Evolutionary conservation across 108 stramenopile genomes (phyloP).

Genomic region (Fistulifera pelliculosa): DNA sequence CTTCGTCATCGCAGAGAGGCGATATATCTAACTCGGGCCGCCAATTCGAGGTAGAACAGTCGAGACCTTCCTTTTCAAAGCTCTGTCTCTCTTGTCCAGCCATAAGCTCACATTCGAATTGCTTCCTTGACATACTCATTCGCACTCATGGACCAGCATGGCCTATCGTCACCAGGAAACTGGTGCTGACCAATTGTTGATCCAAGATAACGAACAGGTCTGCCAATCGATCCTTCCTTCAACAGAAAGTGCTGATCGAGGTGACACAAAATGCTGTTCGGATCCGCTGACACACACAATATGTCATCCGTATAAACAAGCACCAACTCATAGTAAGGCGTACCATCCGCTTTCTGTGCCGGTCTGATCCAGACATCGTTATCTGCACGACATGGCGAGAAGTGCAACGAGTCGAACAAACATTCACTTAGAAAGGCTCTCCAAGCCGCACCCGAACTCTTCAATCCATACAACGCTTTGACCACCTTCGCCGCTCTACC

Average conservation of each 20-base stretch:
- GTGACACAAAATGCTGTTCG: slow-evolving; percentile 1
- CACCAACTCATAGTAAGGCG: slow-evolving; percentile 24
- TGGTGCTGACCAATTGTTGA: slow-evolving; percentile 7
- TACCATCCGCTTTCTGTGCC: slow-evolving; percentile 12
- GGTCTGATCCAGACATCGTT: slow-evolving; percentile 28
- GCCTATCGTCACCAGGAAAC: slow-evolving; percentile 8
- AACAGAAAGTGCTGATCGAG: slow-evolving; percentile 13
- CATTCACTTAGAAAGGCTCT: slow-evolving; percentile 5
- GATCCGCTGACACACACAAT: slow-evolving; percentile 7
- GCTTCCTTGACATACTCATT: slow-evolving; percentile 25
- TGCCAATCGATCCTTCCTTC: slow-evolving; percentile 12
- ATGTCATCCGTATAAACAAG: slow-evolving; percentile 28
- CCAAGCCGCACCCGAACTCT: slow-evolving; percentile 21
- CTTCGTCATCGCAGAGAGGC: neutral
- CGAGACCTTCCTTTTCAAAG: slow-evolving; percentile 11
- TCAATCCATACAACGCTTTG: slow-evolving; percentile 37
- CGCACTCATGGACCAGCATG: slow-evolving; percentile 14
- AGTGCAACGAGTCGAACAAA: slow-evolving; percentile 3
- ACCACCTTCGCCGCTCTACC: slow-evolving; percentile 14
- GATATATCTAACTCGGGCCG: slow-evolving; percentile 21
- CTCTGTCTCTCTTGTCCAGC: slow-evolving; percentile 11
- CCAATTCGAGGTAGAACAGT: slow-evolving; percentile 17
- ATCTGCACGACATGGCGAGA: slow-evolving; percentile 17
- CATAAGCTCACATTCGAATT: slow-evolving; percentile 15
- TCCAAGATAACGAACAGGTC: slow-evolving; percentile 21